Conservation (phyloP, 2,329 filamentous ascomycete species). For the Podosphaera xanthii region DNA sequence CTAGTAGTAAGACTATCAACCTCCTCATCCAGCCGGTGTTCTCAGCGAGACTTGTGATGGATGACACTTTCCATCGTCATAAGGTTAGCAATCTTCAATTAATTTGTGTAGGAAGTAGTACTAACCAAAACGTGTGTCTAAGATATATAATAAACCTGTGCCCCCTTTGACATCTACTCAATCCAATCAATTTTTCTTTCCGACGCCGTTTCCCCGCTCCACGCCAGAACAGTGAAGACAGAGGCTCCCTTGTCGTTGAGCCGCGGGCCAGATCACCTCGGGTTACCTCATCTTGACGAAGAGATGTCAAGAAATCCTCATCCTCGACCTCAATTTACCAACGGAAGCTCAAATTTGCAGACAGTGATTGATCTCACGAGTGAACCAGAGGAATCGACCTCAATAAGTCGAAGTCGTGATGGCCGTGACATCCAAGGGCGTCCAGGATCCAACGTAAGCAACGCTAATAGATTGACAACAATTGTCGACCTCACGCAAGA, state of each 20-base stretch:
- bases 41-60: conserved; percentile 6
- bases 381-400: conserved; percentile 10
- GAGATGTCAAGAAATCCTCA: conserved; percentile 10
- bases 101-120: conserved; percentile 9
- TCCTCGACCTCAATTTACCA: conserved; percentile 6
- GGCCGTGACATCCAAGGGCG: conserved; percentile 7
- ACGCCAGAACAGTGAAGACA: conserved; percentile 1
- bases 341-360: conserved; percentile 11
- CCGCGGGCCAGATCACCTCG: conserved; percentile 13
- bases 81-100: conserved; percentile 9
- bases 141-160: conserved; percentile 12
- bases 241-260: conserved; percentile 3
- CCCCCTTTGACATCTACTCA: conserved; percentile 7
- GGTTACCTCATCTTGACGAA: conserved; percentile 5
- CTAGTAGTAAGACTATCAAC: too few relatives aligned
- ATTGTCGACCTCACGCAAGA: conserved; percentile 29
- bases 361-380: conserved; percentile 16
- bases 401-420: not conserved
- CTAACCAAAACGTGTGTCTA: conserved; percentile 13
- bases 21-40: not conserved
- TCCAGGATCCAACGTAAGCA: conserved; percentile 13
- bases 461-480: conserved; percentile 8
- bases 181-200: conserved; percentile 5
- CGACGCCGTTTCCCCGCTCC: conserved; percentile 2
- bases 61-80: conserved; percentile 8